A percentile compares a stretch with the other conserved stretches of the same genome.
Conservation (phyloP, 2,329 filamentous ascomycete genomes). For the Fusarium sambucinum region DNA sequence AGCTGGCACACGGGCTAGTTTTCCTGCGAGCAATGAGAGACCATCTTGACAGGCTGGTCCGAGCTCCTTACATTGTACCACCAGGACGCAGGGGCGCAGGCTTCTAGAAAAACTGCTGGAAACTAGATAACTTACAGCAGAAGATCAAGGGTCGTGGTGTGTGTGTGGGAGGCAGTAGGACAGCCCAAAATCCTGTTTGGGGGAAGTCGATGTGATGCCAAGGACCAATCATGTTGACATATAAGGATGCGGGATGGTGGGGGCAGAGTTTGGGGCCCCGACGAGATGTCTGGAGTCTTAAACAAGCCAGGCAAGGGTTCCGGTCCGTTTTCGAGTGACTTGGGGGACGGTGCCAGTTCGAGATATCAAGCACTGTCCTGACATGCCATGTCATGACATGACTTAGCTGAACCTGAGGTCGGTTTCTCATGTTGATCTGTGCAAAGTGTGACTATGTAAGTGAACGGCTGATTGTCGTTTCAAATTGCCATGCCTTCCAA, state of each 20-base stretch:
- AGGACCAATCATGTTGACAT: conserved; percentile 39
- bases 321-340: conserved; percentile 53
- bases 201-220: conserved; percentile 19
- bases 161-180: conserved; percentile 34
- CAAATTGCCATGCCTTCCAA: conserved; percentile 21
- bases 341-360: conserved; percentile 48
- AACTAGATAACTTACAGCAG: conserved; percentile 15
- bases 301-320: conserved; percentile 46
- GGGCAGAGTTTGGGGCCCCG: conserved; percentile 37
- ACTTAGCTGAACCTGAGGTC: neutral
- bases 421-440: conserved; percentile 22
- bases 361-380: conserved; percentile 33
- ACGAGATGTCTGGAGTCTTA: conserved; percentile 42
- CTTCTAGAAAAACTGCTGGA: conserved; percentile 49
- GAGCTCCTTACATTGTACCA: conserved; percentile 41
- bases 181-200: conserved; percentile 44
- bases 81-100: conserved; percentile 47
- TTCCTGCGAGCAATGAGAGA: conserved; percentile 31
- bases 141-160: conserved; percentile 35
- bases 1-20: conserved; percentile 24
- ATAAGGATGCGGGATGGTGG: conserved; percentile 46
- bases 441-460: conserved; percentile 14
- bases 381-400: conserved; percentile 6
- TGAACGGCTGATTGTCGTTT: conserved; percentile 9
- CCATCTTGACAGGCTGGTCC: conserved; percentile 41